phyloP scores from a whole-genome alignment of 768 basidiomycete species.

The Auricularia cornea region DNA sequence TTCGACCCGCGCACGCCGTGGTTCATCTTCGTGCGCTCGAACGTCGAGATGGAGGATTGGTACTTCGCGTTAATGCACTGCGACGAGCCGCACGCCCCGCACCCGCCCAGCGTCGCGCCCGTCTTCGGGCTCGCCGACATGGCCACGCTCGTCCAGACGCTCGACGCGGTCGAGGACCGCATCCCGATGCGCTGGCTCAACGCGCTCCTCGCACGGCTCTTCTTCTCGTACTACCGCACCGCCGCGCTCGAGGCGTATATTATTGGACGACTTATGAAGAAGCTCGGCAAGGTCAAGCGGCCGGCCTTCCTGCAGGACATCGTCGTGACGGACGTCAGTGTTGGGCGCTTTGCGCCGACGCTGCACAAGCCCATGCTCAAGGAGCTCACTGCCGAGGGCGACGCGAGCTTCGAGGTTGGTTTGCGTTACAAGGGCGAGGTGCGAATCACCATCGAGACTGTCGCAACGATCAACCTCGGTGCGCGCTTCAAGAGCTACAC shows the following conservation, averaged over 20 bases:
- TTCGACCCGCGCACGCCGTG: constrained; percentile 56
- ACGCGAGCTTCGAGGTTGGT: constrained; percentile 82
- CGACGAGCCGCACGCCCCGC: constrained; percentile 9
- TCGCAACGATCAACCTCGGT: constrained; percentile 77
- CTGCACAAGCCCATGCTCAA: constrained; percentile 98
- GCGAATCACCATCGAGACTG: constrained; percentile 83
- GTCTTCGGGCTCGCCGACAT: constrained; percentile 76
- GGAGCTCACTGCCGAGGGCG: constrained; percentile 89
- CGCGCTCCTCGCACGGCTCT: constrained; percentile 83
- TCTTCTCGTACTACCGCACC: constrained; percentile 88
- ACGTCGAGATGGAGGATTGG: constrained; percentile 97
- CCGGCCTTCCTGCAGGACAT: constrained; percentile 82
- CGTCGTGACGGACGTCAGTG: constrained; percentile 79
- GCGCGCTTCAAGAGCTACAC: constrained; percentile 80
- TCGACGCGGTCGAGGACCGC: constrained; percentile 91
- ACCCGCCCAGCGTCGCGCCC: constrained; percentile 33
- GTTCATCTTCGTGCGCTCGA: constrained; percentile 89
- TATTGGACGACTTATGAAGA: constrained; percentile 85
- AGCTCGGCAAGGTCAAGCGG: constrained; percentile 83
- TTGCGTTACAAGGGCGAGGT: constrained; percentile 81
- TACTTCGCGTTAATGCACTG: constrained; percentile 76
- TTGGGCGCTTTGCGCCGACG: constrained; percentile 76
- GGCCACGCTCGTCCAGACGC: constrained; percentile 67
- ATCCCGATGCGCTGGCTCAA: constrained; percentile 98
- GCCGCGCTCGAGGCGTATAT: constrained; percentile 74